Evolutionary conservation across 2,329 filamentous ascomycete genomes (phyloP).

Genomic region (Cercospora sp.): DNA sequence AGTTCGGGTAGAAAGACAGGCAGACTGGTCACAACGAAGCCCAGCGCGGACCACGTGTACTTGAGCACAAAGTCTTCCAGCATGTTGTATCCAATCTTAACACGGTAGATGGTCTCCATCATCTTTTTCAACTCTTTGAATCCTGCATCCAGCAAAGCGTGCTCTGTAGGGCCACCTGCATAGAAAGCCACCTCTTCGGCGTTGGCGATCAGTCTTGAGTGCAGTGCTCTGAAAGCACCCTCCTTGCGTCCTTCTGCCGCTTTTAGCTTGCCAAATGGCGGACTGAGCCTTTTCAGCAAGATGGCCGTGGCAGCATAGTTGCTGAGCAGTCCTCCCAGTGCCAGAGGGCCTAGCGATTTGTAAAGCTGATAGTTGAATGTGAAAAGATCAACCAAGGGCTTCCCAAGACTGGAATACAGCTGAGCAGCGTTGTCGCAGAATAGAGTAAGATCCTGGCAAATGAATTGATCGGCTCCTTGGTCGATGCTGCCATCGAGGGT

Average conservation of each 20-base stretch:
- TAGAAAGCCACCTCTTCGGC: constrained; percentile 98
- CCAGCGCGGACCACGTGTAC: constrained; percentile 98
- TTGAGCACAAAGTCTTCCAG: constrained; percentile 97
- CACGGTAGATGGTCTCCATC: constrained; percentile 98
- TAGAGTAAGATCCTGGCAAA: constrained; percentile 92
- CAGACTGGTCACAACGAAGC: constrained; percentile 87
- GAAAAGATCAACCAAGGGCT: constrained; percentile 92
- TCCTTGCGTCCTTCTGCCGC: constrained; percentile 93
- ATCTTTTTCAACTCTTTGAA: constrained; percentile 90
- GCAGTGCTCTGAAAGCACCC: constrained; percentile 88
- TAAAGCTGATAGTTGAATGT: constrained; percentile 99
- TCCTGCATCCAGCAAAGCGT: constrained; percentile 84
- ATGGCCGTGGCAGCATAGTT: constrained; percentile 96
- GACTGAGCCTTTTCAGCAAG: constrained; percentile 81
- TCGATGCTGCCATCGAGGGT: constrained; percentile 93
- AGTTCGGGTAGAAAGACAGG: constrained; percentile 93
- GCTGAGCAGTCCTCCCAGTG: constrained; percentile 78
- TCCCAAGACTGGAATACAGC: constrained; percentile 94
- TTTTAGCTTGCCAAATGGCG: constrained; percentile 94
- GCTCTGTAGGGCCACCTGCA: constrained; percentile 91
- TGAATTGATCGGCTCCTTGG: constrained; percentile 91
- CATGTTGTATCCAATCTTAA: constrained; percentile 98
- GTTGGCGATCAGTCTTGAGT: constrained; percentile 90
- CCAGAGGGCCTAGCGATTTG: constrained; percentile 82
- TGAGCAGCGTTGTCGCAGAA: constrained; percentile 93